Base-by-base conservation (phyloP, 441 rosid genomes). In the Gossypium lobatum region DNA sequence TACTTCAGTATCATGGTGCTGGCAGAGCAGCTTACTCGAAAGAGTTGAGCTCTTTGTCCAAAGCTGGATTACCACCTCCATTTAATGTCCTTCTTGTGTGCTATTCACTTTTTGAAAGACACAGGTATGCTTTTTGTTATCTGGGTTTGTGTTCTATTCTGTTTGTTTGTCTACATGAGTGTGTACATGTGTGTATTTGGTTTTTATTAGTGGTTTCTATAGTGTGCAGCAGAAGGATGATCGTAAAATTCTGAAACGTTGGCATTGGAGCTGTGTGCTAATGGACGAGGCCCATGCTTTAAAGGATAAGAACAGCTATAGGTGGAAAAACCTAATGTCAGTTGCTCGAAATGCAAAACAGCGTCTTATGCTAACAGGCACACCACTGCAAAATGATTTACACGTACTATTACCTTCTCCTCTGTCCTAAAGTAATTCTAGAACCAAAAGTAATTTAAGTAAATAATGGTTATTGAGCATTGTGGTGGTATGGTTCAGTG, bases 231-330 rank as follows among this genome's bases (percentile, higher is more conserved):
- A 95, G 88, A 93, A 95, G 77, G 97, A 93, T 79, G 99, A 95
- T 76, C 92, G 95, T 20, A 95, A 89, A 84, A 85, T 88, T 79
- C 78, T 95, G 75, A 95, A 88, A 82, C 88, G 91, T 8, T 95
- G 94, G 97, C 88, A 39, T 14, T 95, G 99, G 98, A 93, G 97
- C 84, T 93, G 98, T 78, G 94, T 93, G 69, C 84, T 93, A 78
- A 95, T 95, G 99, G 99, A 93, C 77, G 98, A 95, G 81, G 99
- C 99, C 17, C 98, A 95, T 88, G 97, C 98, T 77, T 81, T 91
- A 78, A 93, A 91, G 87, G 99, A 95, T 80, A 90, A 85, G 87
- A 92, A 82, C 81, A 93, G 97, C 83, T 95, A 90, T 80, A 82
- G 99, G 88, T 93, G 99, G 98, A 95, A 91, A 83, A 95, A 95